Evolutionary conservation across 208 protist genomes (phyloP).

Genomic region (Wallacemonas rigidus): DNA sequence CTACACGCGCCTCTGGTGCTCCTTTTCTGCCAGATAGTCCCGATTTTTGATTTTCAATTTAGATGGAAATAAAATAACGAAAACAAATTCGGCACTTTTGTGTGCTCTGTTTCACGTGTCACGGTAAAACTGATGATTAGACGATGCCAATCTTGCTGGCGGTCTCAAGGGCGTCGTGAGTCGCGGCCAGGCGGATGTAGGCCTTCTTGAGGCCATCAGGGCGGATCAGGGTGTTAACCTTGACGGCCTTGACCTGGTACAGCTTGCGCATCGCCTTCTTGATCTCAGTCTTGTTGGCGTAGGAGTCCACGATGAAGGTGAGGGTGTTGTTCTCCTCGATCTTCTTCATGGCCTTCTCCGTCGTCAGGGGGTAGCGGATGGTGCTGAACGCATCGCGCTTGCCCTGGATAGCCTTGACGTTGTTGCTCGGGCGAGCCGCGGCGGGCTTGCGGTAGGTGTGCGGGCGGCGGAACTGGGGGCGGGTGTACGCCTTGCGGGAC

Average conservation of each 20-base stretch:
- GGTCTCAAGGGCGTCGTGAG: slow-evolving; percentile 96
- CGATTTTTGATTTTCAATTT: not conserved
- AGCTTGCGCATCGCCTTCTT: slow-evolving; percentile 94
- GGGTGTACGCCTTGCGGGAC: slow-evolving; percentile 92
- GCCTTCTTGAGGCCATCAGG: slow-evolving; percentile 97
- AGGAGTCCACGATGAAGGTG: slow-evolving; percentile 97
- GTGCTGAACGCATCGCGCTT: slow-evolving; percentile 82
- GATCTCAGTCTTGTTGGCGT: slow-evolving; percentile 96
- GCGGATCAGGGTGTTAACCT: slow-evolving; percentile 97
- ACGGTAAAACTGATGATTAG: slow-evolving; percentile 32
- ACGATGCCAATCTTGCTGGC: slow-evolving; percentile 95
- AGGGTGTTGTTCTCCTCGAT: slow-evolving; percentile 99
- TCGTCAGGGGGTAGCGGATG: slow-evolving; percentile 95
- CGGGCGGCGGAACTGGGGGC: slow-evolving; percentile 91
- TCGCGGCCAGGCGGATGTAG: slow-evolving; percentile 91
- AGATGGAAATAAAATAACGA: slow-evolving; percentile 14
- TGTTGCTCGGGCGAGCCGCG: slow-evolving; percentile 86
- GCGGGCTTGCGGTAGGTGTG: slow-evolving; percentile 86
- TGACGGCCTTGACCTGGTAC: slow-evolving; percentile 94
- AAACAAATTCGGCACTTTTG: slow-evolving; percentile 14
- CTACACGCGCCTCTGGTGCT: no score
- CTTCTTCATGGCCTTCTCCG: slow-evolving; percentile 98
- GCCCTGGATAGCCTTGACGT: slow-evolving; percentile 54
- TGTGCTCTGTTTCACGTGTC: slow-evolving; percentile 16
- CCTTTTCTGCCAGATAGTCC: no score